Conservation (phyloP, 352 stramenopile genomes). For the Globisporangium lucens region DNA sequence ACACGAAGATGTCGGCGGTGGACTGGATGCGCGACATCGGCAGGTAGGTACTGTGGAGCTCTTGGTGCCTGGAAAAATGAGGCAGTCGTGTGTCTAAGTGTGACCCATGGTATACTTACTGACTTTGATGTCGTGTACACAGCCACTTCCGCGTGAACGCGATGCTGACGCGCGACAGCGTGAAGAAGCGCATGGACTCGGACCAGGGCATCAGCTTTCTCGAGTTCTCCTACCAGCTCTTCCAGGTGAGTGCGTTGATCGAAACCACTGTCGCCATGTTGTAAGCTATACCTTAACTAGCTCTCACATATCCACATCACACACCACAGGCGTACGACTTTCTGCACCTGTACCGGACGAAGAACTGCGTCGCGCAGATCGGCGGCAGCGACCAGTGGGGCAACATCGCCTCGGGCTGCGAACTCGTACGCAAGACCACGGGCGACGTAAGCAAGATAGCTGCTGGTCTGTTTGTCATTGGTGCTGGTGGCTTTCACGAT, state of each 20-base stretch:
- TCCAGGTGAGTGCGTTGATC: conserved; percentile 67
- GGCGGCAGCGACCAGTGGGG: conserved; percentile 99
- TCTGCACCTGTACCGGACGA: conserved; percentile 91
- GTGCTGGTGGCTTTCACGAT: background rate
- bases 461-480: background rate
- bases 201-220: conserved; percentile 98
- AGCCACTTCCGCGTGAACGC: conserved; percentile 97
- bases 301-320: background rate
- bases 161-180: conserved; percentile 98
- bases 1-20: conserved; percentile 93
- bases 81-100: no score
- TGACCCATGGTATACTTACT: background rate
- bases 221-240: conserved; percentile 99
- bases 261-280: background rate
- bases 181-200: conserved; percentile 94
- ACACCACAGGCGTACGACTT: conserved; percentile 95
- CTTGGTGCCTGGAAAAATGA: background rate
- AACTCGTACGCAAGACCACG: conserved; percentile 93
- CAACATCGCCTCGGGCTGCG: conserved; percentile 97
- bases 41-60: conserved; percentile 37
- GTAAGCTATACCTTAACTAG: background rate
- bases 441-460: conserved; percentile 30
- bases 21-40: conserved; percentile 98
- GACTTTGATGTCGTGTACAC: background rate
- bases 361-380: conserved; percentile 94